These are phyloP conservation scores for Boletus reticuloceps DNA, from an alignment of 768 basidiomycete species.

Conservation along the genomic window DNA sequence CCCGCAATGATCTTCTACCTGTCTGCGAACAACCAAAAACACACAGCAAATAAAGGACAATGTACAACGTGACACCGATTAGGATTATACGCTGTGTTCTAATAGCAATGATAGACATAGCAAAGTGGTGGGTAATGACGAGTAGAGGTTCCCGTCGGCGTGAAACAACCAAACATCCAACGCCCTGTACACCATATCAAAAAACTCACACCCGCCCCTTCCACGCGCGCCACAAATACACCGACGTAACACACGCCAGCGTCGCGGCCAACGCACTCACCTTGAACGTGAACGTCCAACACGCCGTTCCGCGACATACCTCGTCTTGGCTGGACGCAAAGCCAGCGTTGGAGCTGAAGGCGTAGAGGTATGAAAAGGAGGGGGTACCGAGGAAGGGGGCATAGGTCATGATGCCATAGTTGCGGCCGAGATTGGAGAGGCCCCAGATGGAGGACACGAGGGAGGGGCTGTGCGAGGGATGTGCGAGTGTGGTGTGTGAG, in stretches of 20 bases:
- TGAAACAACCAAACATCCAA: too few species aligned
- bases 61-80: too few species aligned
- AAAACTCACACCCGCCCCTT: slow-evolving; percentile 44
- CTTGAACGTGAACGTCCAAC: slow-evolving; percentile 69
- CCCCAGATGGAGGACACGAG: slow-evolving; percentile 76
- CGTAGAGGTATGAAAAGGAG: slow-evolving; percentile 76
- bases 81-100: too few species aligned
- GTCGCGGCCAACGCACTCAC: slow-evolving; percentile 43
- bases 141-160: too few species aligned
- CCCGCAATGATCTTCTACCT: too few species aligned
- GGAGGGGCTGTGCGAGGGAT: slow-evolving; percentile 42
- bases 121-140: too few species aligned
- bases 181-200: too few species aligned
- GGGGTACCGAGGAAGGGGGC: slow-evolving; percentile 76
- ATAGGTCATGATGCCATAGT: slow-evolving; percentile 73
- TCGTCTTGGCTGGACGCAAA: slow-evolving; percentile 9
- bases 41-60: too few species aligned
- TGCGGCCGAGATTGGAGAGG: slow-evolving; percentile 62
- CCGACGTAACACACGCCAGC: slow-evolving; percentile 42
- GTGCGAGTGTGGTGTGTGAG: not conserved
- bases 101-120: too few species aligned
- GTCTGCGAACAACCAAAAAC: too few species aligned
- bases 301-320: slow-evolving; percentile 55
- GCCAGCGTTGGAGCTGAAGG: slow-evolving; percentile 56
- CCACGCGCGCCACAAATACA: slow-evolving; percentile 65